Evolutionary conservation across 2,329 filamentous ascomycete species (phyloP).

Genomic region (Grosmannia clavigera): DNA sequence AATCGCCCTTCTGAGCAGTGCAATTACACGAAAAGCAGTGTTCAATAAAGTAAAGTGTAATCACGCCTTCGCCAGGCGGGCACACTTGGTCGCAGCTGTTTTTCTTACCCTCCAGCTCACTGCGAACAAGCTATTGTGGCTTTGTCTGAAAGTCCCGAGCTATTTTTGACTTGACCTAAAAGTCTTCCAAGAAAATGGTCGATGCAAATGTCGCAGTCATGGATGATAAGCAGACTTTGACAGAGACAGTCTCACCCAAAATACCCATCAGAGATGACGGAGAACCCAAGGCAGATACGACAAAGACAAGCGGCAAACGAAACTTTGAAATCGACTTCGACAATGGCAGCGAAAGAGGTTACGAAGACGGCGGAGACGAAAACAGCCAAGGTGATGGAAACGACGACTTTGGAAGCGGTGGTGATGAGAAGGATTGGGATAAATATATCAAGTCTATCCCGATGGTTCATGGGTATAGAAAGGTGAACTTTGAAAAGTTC

Average conservation of each 20-base stretch:
- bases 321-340: background rate
- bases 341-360: background rate
- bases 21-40: no score
- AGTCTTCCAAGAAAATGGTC: background rate
- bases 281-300: background rate
- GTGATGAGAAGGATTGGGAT: background rate
- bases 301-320: background rate
- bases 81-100: no score
- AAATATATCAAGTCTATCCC: slow-evolving; percentile 14
- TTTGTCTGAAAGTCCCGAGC: no score
- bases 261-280: background rate
- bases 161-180: background rate
- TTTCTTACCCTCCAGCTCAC: no score
- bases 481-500: slow-evolving; percentile 30
- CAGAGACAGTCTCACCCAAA: background rate
- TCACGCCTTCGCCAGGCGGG: no score
- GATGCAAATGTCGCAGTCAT: background rate
- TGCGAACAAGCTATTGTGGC: no score
- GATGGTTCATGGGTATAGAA: slow-evolving; percentile 18
- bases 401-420: background rate
- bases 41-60: no score
- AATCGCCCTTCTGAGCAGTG: no score
- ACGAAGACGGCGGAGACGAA: background rate
- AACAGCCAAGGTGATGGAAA: background rate
- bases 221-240: no score